A percentile compares a stretch with the other conserved stretches of the same genome.
Evolutionary conservation across 805 yeast genomes (phyloP).

Genomic region (Hagleromyces aurorensis): DNA sequence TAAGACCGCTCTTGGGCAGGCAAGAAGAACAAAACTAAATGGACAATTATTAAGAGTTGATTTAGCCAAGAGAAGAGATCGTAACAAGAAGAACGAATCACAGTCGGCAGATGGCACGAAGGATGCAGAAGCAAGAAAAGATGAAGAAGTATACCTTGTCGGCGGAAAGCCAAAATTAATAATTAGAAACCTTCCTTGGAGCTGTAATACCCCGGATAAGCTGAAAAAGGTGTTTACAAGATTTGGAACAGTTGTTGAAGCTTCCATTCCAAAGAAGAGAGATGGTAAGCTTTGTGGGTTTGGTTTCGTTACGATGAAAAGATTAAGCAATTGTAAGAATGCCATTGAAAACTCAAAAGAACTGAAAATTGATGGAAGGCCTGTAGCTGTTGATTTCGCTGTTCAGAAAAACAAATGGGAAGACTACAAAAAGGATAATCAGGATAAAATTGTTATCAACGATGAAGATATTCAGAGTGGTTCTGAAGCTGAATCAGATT

Average conservation of each 20-base stretch:
- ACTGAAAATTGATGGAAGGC: conserved; percentile 78
- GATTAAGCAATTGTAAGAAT: conserved; percentile 61
- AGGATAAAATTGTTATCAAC: conserved; percentile 34
- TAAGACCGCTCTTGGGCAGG: conserved; percentile 55
- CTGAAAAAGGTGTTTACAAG: conserved; percentile 62
- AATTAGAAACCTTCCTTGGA: conserved; percentile 93
- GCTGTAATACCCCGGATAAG: conserved; percentile 69
- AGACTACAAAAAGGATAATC: conserved; percentile 39
- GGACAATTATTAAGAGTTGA: conserved; percentile 67
- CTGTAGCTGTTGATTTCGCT: conserved; percentile 91
- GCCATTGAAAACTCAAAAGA: conserved; percentile 74
- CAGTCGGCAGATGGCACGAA: conserved; percentile 2
- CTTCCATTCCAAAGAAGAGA: conserved; percentile 76
- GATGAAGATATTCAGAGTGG: conserved; percentile 34
- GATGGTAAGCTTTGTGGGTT: conserved; percentile 92
- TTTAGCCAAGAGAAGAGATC: conserved; percentile 86
- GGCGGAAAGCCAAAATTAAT: conserved; percentile 82
- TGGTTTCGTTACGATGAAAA: conserved; percentile 89
- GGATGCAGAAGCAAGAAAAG: conserved; percentile 15
- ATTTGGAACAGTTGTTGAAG: conserved; percentile 84
- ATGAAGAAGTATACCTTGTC: conserved; percentile 39
- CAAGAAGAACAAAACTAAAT: conserved; percentile 60
- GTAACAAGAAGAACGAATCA: conserved; percentile 36
- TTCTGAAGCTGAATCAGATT: conserved; percentile 29
- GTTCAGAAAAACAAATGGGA: conserved; percentile 84